phyloP scores from a whole-genome alignment of 192 early-diverging fungal genomes.

The Lunasporangiospora selenospora region DNA sequence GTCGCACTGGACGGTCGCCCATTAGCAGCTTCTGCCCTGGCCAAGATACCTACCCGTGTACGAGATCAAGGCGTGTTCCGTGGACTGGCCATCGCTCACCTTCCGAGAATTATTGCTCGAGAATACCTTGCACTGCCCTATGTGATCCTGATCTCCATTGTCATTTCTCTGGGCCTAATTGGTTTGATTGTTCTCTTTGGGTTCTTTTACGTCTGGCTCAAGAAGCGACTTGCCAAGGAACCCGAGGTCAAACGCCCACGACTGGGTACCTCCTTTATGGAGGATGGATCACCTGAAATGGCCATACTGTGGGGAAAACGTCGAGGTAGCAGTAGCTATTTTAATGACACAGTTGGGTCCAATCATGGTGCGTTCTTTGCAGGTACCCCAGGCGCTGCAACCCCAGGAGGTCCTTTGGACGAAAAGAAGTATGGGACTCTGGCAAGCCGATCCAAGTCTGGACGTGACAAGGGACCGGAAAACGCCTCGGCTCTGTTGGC shows the following conservation, averaged over 20 bases:
- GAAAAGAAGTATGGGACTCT: no score
- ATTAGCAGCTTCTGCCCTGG: background rate
- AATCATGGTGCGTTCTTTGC: no score
- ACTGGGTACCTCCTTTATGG: conserved; percentile 27
- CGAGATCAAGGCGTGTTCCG: conserved; percentile 41
- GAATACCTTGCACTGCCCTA: conserved; percentile 57
- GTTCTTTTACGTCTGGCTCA: conserved; percentile 54
- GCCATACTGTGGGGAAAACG: no score
- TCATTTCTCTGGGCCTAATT: conserved; percentile 69
- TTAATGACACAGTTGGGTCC: no score
- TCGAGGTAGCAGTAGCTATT: no score
- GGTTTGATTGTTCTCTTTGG: conserved; percentile 67
- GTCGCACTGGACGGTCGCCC: background rate
- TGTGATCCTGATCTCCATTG: conserved; percentile 74
- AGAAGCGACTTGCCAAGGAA: conserved; percentile 5
- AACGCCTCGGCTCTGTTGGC: conserved; percentile 4
- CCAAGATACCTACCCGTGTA: background rate
- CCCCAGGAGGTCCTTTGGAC: no score
- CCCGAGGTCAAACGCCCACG: background rate
- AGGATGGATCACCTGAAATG: no score
- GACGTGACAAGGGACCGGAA: background rate
- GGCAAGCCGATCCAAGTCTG: no score
- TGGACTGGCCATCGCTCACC: conserved; percentile 33
- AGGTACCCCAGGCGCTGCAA: no score
- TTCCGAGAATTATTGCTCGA: conserved; percentile 22